phyloP scores from a whole-genome alignment of 1,139 yeast species.

The Ogataea hybrid region DNA sequence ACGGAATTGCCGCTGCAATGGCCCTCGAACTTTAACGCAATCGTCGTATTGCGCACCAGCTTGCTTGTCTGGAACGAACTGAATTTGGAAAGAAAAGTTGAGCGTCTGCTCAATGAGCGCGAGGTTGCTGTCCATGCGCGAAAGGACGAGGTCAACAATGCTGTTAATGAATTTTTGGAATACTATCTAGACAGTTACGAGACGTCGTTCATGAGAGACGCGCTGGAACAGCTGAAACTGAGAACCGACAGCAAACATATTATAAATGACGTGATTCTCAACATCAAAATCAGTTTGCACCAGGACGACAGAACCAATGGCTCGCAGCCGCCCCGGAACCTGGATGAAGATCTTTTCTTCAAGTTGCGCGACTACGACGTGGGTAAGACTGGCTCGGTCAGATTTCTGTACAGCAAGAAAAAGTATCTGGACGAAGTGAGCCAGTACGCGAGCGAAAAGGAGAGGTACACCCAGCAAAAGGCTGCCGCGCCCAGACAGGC shows the following conservation, averaged over 20 bases:
- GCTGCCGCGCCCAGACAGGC: conserved; percentile 15
- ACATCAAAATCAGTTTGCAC: conserved; percentile 26
- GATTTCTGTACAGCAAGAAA: conserved; percentile 30
- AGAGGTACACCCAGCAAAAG: conserved; percentile 31
- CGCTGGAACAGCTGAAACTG: conserved; percentile 19
- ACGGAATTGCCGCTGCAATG: conserved; percentile 68
- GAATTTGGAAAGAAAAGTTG: conserved; percentile 15
- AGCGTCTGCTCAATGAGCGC: conserved; percentile 18
- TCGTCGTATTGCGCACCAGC: conserved; percentile 60
- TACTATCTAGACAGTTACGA: conserved; percentile 30
- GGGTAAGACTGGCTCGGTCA: conserved; percentile 29
- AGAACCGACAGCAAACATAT: conserved; percentile 20
- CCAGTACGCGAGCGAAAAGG: conserved; percentile 28
- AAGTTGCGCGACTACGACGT: conserved; percentile 29
- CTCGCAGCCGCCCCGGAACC: not conserved
- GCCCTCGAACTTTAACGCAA: conserved; percentile 80
- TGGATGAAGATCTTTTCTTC: conserved; percentile 26
- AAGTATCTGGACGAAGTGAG: conserved; percentile 26
- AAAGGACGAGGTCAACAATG: conserved; percentile 7
- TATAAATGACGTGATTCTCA: conserved; percentile 25
- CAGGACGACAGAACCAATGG: conserved; percentile 7
- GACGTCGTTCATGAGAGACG: conserved; percentile 23
- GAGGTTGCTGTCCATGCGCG: conserved; percentile 10
- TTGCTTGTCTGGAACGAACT: conserved; percentile 36
- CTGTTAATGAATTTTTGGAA: conserved; percentile 35